phyloP scores from a whole-genome alignment of 768 basidiomycete species.

The Termitomyces bulborhizus region DNA sequence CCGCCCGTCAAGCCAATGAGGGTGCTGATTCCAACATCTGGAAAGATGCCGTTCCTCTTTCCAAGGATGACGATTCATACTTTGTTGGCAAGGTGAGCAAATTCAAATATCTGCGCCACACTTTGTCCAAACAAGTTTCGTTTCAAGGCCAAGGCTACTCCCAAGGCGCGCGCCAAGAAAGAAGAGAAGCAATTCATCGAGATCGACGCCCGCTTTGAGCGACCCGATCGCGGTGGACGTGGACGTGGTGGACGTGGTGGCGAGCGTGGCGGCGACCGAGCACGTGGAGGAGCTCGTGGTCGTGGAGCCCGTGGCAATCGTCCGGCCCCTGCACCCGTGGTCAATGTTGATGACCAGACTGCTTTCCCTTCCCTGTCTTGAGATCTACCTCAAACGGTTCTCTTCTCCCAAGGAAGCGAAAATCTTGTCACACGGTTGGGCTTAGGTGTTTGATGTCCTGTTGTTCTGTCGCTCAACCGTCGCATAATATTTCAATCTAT shows the following conservation, averaged over 20 bases:
- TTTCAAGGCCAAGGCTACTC: slow-evolving; percentile 51
- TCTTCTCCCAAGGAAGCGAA: slow-evolving; percentile 5
- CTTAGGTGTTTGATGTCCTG: slow-evolving; percentile 9
- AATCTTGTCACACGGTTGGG: slow-evolving; percentile 12
- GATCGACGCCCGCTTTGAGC: slow-evolving; percentile 86
- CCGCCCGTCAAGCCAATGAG: slow-evolving; percentile 72
- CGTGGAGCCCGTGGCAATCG: slow-evolving; percentile 42
- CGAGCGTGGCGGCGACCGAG: slow-evolving; percentile 37
- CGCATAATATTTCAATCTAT: slow-evolving; percentile 14
- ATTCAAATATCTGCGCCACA: background rate
- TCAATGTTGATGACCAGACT: slow-evolving; percentile 76
- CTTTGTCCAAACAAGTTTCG: background rate
- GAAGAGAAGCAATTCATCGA: slow-evolving; percentile 90
- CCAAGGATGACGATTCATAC: slow-evolving; percentile 74
- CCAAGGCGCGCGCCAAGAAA: slow-evolving; percentile 71
- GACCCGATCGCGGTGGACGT: slow-evolving; percentile 64
- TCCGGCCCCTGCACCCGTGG: slow-evolving; percentile 26
- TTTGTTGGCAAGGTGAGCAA: slow-evolving; percentile 81
- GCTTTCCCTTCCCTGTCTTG: slow-evolving; percentile 88
- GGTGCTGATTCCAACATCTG: slow-evolving; percentile 64
- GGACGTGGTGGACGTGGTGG: slow-evolving; percentile 46
- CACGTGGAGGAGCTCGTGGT: slow-evolving; percentile 22
- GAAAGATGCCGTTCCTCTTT: slow-evolving; percentile 63
- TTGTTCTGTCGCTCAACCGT: slow-evolving; percentile 8
- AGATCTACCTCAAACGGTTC: slow-evolving; percentile 8